Evolutionary conservation across 495 filamentous ascomycete species (phyloP), one percentile per base, ranked within the genome.

Genomic region (Aspergillus indologenus): DNA sequence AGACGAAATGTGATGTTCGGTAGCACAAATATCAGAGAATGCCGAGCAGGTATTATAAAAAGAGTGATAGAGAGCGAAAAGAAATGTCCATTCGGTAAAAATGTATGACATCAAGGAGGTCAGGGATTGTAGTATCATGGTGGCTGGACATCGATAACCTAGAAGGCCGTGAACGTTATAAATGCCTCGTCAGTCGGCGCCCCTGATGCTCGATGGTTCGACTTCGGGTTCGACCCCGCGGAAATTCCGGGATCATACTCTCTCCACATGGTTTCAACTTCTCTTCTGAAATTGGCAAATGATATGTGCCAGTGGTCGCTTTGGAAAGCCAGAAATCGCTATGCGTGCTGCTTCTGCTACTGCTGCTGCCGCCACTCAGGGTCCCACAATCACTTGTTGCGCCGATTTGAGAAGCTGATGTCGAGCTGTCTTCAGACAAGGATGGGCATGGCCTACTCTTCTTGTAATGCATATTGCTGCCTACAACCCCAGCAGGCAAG

Each of bases 171-270:
- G 43, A 19, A 22, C 55, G 60, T 46, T 61, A 61, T 45, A 55
- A 60, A 15, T 62, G 45, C 34, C 68, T 69, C 18, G 65, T 60
- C 50, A 70, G 60, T 58, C 54, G 67, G 24, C 62, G 54, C 29
- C 63, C 63, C 20, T 54, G 59, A 20, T 59, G 62, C n/a, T 68
- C 68, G 19, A 73, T 58, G 53, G 62, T 73, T 17, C 72, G 70
- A 47, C 61, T 72, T 34, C 71, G 66, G 49, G 69, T 50, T 12
- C 73, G 65, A 17, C 72, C 73, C 46, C 75, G 69, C 43, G 53
- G 31, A 11, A 49, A 1, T 21, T 70, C 74, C 20, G 20, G 43
- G 46, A 18, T 1, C 24, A 21, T 43, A n/a, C 24, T 23, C 40
- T 34, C 52, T 14, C 8, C 8, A 19, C 18, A 34, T 5, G 22